These are phyloP conservation scores for Alternaria rosae DNA, from an alignment of 2,329 filamentous ascomycete species.

Conservation along the genomic window DNA sequence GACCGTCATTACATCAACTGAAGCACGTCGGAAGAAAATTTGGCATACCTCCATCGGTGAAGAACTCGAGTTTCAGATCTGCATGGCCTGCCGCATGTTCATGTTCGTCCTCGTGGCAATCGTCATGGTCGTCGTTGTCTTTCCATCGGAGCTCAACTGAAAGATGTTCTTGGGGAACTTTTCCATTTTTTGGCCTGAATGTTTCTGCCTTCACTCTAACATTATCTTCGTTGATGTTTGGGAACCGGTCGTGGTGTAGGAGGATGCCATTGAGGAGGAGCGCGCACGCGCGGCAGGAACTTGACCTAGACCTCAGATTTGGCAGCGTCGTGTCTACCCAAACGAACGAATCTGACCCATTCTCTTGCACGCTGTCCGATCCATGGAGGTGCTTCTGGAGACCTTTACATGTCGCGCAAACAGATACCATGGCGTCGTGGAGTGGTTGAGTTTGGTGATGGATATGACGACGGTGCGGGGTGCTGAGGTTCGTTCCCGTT, in stretches of 20 bases:
- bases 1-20: background rate
- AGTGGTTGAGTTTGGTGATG: background rate
- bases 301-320: conserved; percentile 38
- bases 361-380: conserved; percentile 24
- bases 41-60: conserved; percentile 45
- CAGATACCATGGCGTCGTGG: conserved; percentile 34
- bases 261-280: conserved; percentile 44
- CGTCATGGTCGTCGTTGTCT: conserved; percentile 22
- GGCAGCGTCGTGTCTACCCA: conserved; percentile 42
- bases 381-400: conserved; percentile 40
- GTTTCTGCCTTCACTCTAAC: conserved; percentile 40
- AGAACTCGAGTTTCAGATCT: conserved; percentile 48
- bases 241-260: conserved; percentile 42
- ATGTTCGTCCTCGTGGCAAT: conserved; percentile 28
- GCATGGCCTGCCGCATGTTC: conserved; percentile 35
- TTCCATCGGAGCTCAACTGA: conserved; percentile 47
- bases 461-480: conserved; percentile 11
- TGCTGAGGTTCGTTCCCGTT: conserved; percentile 17
- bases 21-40: background rate
- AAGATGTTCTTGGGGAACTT: conserved; percentile 39
- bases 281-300: conserved; percentile 42
- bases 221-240: conserved; percentile 30
- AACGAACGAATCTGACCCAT: conserved; percentile 22
- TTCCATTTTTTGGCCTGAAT: conserved; percentile 24
- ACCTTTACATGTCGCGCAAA: conserved; percentile 45